Conservation (phyloP, 2,329 filamentous ascomycete genomes). For the Scedosporium apiospermum region DNA sequence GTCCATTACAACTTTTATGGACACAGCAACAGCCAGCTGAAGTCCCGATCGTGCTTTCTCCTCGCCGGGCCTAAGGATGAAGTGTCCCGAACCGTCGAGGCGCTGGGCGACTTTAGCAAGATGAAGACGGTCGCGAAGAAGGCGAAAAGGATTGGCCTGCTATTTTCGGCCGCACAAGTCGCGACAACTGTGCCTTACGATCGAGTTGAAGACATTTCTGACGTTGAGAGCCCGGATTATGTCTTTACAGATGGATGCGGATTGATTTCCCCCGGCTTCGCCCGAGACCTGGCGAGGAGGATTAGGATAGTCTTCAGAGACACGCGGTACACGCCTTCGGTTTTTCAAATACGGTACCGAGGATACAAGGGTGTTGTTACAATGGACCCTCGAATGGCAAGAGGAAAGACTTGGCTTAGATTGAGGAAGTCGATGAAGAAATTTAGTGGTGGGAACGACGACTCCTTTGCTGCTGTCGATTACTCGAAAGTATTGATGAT, state of each 20-base stretch:
- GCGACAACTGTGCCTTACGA: conserved; percentile 20
- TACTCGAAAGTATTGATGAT: conserved; percentile 24
- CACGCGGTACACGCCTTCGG: conserved; percentile 25
- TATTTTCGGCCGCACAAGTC: conserved; percentile 26
- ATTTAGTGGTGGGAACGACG: conserved; percentile 25
- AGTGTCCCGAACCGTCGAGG: conserved; percentile 22
- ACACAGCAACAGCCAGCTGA: conserved; percentile 33
- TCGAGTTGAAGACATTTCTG: conserved; percentile 27
- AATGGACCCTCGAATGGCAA: conserved; percentile 20
- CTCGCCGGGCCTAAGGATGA: conserved; percentile 22
- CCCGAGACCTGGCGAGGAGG: conserved; percentile 20
- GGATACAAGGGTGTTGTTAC: conserved; percentile 33
- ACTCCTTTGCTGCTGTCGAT: conserved; percentile 27
- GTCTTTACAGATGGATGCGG: conserved; percentile 33
- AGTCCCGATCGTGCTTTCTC: conserved; percentile 29
- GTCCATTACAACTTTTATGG: conserved; percentile 29
- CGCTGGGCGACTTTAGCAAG: conserved; percentile 28
- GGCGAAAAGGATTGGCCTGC: conserved; percentile 29
- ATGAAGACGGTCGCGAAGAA: conserved; percentile 32
- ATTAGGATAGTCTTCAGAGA: conserved; percentile 24
- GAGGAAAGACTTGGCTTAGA: conserved; percentile 11
- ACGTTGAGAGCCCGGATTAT: conserved; percentile 25
- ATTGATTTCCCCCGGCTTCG: conserved; percentile 22
- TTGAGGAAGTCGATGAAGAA: conserved; percentile 30
- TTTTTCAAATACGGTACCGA: conserved; percentile 30